These are phyloP conservation scores for slime mould (Dictyostelium discoideum) DNA, from an alignment of 78 protist genomes.

Conservation along the genomic window dicty_2.7 NC_007090.3:964501-965000, in stretches of 20 bases:
- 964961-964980: neutral
- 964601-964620: slow-evolving; percentile 63
- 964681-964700: slow-evolving; percentile 57
- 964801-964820: slow-evolving; percentile 92
- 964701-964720: slow-evolving; percentile 79
- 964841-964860: neutral
- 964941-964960: neutral
- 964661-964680: slow-evolving; percentile 38
- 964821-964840: slow-evolving; percentile 85
- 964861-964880: neutral
- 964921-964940: neutral
- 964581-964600: slow-evolving; percentile 34
- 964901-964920: neutral
- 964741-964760: slow-evolving; percentile 91
- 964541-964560: slow-evolving; percentile 22
- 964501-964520: slow-evolving; percentile 48
- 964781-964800: slow-evolving; percentile 93
- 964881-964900: neutral
- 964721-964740: slow-evolving; percentile 93
- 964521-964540: slow-evolving; percentile 8
- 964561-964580: slow-evolving; percentile 75
- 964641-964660: slow-evolving; percentile 1
- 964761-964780: slow-evolving; percentile 93
- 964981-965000: neutral
- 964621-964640: slow-evolving; percentile 12